These are phyloP conservation scores for Lentinula raphanica DNA, from an alignment of 768 basidiomycete species.

Conservation along the genomic window DNA sequence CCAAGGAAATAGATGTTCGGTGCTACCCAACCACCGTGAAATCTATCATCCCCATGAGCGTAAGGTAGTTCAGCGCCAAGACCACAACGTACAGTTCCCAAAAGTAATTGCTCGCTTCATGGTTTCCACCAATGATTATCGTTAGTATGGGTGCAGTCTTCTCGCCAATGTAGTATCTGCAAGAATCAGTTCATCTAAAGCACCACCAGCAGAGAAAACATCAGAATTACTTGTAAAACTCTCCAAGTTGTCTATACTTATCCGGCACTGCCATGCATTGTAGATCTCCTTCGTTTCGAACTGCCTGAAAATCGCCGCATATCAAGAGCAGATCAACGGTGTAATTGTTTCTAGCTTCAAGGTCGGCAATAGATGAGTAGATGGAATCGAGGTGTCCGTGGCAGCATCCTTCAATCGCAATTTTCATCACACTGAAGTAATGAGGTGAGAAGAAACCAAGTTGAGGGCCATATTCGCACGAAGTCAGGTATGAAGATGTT, in stretches of 20 bases:
- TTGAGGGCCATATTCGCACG: too few relatives aligned
- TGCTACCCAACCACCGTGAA: slow-evolving; percentile 95
- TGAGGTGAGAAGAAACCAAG: too few relatives aligned
- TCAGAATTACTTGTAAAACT: slow-evolving; percentile 67
- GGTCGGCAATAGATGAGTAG: slow-evolving; percentile 60
- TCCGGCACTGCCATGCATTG: slow-evolving; percentile 87
- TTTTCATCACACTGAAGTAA: too few relatives aligned
- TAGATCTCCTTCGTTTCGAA: slow-evolving; percentile 80
- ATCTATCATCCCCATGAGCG: slow-evolving; percentile 41
- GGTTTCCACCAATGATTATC: slow-evolving; percentile 94
- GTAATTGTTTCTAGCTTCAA: slow-evolving; percentile 58
- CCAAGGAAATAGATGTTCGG: slow-evolving; percentile 97
- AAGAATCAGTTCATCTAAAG: slow-evolving; percentile 1
- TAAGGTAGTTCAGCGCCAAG: not conserved
- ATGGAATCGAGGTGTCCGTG: slow-evolving; percentile 91
- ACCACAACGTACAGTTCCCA: slow-evolving; percentile 76
- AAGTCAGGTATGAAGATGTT: too few relatives aligned
- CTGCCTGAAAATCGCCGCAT: slow-evolving; percentile 95
- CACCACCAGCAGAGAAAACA: not conserved
- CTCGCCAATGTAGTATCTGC: slow-evolving; percentile 83
- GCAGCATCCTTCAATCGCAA: slow-evolving; percentile 93
- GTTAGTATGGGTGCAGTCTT: slow-evolving; percentile 83
- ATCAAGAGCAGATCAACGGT: slow-evolving; percentile 83
- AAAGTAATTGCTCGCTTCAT: slow-evolving; percentile 94
- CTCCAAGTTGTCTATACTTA: slow-evolving; percentile 81